These are phyloP conservation scores for Talaromyces nanjingensis DNA, from an alignment of 495 filamentous ascomycete species.

Conservation along the genomic window DNA sequence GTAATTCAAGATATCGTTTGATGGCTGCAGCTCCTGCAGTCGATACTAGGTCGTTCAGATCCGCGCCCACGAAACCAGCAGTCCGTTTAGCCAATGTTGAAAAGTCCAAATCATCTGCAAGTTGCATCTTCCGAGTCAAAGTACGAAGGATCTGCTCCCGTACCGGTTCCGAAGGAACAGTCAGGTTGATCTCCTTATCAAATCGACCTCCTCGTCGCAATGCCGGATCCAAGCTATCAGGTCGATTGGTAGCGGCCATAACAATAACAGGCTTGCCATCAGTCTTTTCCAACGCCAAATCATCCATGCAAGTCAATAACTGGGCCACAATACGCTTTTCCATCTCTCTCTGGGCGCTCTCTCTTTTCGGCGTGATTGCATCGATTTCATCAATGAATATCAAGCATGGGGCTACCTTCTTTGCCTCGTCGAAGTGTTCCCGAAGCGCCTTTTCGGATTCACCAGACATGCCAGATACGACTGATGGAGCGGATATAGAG, in stretches of 20 bases:
- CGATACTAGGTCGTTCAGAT: slow-evolving; percentile 76
- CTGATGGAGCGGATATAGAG: slow-evolving; percentile 78
- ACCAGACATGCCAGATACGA: slow-evolving; percentile 92
- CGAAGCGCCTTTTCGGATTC: slow-evolving; percentile 93
- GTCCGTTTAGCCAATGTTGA: slow-evolving; percentile 77
- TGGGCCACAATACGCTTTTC: slow-evolving; percentile 94
- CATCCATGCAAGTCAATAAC: slow-evolving; percentile 82
- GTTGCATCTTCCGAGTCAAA: slow-evolving; percentile 60
- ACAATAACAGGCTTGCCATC: slow-evolving; percentile 88
- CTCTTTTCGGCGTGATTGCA: slow-evolving; percentile 88
- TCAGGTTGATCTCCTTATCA: slow-evolving; percentile 88
- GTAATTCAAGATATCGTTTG: slow-evolving; percentile 48
- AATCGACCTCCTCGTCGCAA: slow-evolving; percentile 82
- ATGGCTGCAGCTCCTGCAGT: slow-evolving; percentile 62
- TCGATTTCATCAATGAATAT: slow-evolving; percentile 98
- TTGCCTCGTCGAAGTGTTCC: slow-evolving; percentile 85
- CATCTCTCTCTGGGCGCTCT: slow-evolving; percentile 94
- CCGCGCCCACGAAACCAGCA: slow-evolving; percentile 92
- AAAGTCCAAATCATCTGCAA: slow-evolving; percentile 72
- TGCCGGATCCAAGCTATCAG: slow-evolving; percentile 83
- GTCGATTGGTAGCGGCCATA: slow-evolving; percentile 87
- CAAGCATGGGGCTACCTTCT: slow-evolving; percentile 79
- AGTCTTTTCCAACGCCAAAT: slow-evolving; percentile 72
- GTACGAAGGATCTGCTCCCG: slow-evolving; percentile 79
- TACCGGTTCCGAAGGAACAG: slow-evolving; percentile 81